phyloP scores from a whole-genome alignment of 2,329 filamentous ascomycete genomes.

The Fusarium drepaniforme region DNA sequence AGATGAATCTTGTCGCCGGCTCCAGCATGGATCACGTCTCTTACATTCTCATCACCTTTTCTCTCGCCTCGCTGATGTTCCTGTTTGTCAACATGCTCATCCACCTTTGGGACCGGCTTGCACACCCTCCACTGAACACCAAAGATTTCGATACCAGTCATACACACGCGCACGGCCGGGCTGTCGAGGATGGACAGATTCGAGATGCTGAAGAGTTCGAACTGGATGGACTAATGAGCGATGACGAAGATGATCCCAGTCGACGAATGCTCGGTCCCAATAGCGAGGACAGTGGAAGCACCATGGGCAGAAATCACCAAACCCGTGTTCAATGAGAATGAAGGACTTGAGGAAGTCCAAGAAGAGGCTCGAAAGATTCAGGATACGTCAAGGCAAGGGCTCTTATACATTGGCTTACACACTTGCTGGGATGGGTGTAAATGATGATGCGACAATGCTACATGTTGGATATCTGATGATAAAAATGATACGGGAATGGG shows the following conservation, averaged over 20 bases:
- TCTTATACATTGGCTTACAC: neutral
- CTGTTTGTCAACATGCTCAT: slow-evolving; percentile 91
- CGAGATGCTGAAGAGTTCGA: slow-evolving; percentile 94
- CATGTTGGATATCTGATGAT: neutral
- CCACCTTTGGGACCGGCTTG: slow-evolving; percentile 79
- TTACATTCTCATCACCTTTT: slow-evolving; percentile 93
- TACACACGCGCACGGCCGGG: slow-evolving; percentile 47
- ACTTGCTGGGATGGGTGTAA: neutral
- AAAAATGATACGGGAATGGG: neutral
- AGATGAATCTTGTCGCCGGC: slow-evolving; percentile 82
- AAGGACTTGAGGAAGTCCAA: neutral
- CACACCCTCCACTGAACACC: slow-evolving; percentile 50
- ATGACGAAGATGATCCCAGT: slow-evolving; percentile 79
- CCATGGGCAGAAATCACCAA: slow-evolving; percentile 50
- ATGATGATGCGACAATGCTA: slow-evolving; percentile 1
- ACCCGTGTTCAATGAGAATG: slow-evolving; percentile 1
- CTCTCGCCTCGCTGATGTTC: slow-evolving; percentile 89
- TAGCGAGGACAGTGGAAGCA: slow-evolving; percentile 44
- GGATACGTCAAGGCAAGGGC: neutral
- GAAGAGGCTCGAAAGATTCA: neutral
- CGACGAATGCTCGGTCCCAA: slow-evolving; percentile 48
- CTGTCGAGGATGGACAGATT: slow-evolving; percentile 67
- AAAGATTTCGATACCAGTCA: slow-evolving; percentile 56
- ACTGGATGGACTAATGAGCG: slow-evolving; percentile 88
- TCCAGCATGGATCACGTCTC: slow-evolving; percentile 88